Evolutionary conservation across 2,329 filamentous ascomycete genomes (phyloP), one percentile per base, ranked within the genome.

Genomic region (Paraphoma sp.): DNA sequence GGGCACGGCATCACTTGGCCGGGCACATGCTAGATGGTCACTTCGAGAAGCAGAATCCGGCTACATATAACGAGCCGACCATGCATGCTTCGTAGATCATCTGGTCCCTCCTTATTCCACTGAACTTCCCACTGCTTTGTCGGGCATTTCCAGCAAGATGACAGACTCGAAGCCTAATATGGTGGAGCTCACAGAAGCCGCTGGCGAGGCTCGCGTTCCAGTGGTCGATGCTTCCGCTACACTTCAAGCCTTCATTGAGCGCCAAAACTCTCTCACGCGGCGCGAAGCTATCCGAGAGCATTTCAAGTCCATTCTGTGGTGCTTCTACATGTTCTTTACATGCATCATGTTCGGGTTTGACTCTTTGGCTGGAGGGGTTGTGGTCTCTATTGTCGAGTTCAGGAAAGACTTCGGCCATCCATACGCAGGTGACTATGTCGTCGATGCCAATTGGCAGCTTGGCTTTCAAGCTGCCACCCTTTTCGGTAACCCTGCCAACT

Each of bases 301-400:
- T 36, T 59, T 56, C 53, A 64, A 60, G 48, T 11, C 53, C 4
- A 53, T 65, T 8, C 55, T 47, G 14, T 65, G 62, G 60, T 65
- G 57, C 46, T 43, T 65, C 28, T 65, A 60, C 52, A 63, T 59
- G 57, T 63, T 61, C 47, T 61, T 58, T 40, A 65, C 55, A 10
- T 63, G 57, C 29, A 56, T 65, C 45, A 63, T 61, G 57, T 59
- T 53, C 28, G 62, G 62, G 6, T 65, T 60, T 43, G 60, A 65
- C 40, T 57, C 57, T 4, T 45, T 61, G 6, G 60, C 57, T 47
- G 57, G 57, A 17, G 60, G 62, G 11, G 62, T 63, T 10, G 55
- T 61, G 1, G 49, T 65, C 8, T 48, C 45, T 6, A 63, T 65
- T n/a, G 28, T 53, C 1, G 53, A 60, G 31, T 63, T 65, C 38